Evolutionary conservation across 108 stramenopile species (phyloP).

Genomic region (Skeletonema grethae): DNA sequence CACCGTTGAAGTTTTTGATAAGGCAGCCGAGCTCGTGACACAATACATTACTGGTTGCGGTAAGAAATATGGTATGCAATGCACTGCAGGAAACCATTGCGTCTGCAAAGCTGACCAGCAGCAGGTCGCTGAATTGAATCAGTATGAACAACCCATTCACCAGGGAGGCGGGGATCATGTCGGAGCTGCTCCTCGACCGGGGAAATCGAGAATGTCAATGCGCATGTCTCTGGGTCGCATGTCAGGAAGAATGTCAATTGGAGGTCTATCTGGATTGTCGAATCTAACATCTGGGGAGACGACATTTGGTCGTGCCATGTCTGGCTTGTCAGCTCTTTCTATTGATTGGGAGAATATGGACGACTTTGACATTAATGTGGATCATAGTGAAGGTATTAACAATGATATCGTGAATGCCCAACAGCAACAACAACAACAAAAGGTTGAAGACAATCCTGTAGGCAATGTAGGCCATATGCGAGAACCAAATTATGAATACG

Average conservation of each 20-base stretch:
- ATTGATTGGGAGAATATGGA: conserved; percentile 94
- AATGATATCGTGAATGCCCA: conserved; percentile 55
- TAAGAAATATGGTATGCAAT: conserved; percentile 57
- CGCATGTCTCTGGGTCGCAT: conserved; percentile 42
- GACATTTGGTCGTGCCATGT: conserved; percentile 90
- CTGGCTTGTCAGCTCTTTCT: conserved; percentile 80
- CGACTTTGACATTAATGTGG: conserved; percentile 89
- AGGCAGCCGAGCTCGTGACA: conserved; percentile 52
- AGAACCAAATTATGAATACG: background rate
- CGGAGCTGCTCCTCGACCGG: background rate
- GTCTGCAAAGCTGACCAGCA: conserved; percentile 34
- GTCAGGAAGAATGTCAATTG: background rate
- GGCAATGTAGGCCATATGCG: background rate
- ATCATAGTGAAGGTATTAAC: conserved; percentile 86
- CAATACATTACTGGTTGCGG: conserved; percentile 65
- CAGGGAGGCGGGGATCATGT: background rate
- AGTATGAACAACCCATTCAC: conserved; percentile 32
- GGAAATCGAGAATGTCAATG: conserved; percentile 16
- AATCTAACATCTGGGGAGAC: conserved; percentile 53
- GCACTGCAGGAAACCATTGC: conserved; percentile 60
- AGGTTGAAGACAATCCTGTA: background rate
- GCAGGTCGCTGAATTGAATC: conserved; percentile 8
- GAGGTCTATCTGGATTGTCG: conserved; percentile 43
- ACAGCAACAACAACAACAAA: conserved; percentile 4
- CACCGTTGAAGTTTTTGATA: conserved; percentile 76